phyloP scores from a whole-genome alignment of 2,329 filamentous ascomycete species.

The Apiospora rasikravindrae region DNA sequence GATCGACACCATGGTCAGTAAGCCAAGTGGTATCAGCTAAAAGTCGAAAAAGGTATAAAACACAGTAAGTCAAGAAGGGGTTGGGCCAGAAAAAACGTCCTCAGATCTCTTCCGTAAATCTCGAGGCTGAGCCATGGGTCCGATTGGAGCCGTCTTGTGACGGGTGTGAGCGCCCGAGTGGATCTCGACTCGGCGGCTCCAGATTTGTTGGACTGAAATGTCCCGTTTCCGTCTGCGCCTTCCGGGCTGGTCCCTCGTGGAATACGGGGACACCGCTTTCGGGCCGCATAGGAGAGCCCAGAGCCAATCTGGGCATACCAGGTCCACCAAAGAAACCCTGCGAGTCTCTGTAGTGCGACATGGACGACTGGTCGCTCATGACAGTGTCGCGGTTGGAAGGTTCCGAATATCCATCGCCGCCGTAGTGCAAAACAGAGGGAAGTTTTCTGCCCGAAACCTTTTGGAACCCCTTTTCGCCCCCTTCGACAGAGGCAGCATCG shows the following conservation, averaged over 20 bases:
- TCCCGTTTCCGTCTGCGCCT: conserved; percentile 61
- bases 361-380: conserved; percentile 55
- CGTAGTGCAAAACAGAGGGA: conserved; percentile 64
- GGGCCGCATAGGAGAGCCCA: conserved; percentile 64
- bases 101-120: conserved; percentile 50
- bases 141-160: conserved; percentile 41
- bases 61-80: conserved; percentile 18
- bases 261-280: conserved; percentile 66
- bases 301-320: conserved; percentile 49
- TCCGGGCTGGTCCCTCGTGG: conserved; percentile 69
- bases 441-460: conserved; percentile 70
- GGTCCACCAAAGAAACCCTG: conserved; percentile 46
- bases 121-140: conserved; percentile 42
- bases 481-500: conserved; percentile 40
- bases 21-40: conserved; percentile 37
- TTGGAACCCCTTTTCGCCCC: conserved; percentile 64
- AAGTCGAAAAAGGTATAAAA: conserved; percentile 29
- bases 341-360: conserved; percentile 52
- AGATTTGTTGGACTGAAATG: conserved; percentile 47
- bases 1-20: conserved; percentile 28
- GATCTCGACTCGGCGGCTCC: conserved; percentile 38
- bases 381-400: conserved; percentile 45
- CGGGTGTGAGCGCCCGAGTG: conserved; percentile 44
- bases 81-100: conserved; percentile 21
- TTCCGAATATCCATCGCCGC: conserved; percentile 68